Conservation (phyloP, 148 eudicot species). For the Cornus controversa region DNA sequence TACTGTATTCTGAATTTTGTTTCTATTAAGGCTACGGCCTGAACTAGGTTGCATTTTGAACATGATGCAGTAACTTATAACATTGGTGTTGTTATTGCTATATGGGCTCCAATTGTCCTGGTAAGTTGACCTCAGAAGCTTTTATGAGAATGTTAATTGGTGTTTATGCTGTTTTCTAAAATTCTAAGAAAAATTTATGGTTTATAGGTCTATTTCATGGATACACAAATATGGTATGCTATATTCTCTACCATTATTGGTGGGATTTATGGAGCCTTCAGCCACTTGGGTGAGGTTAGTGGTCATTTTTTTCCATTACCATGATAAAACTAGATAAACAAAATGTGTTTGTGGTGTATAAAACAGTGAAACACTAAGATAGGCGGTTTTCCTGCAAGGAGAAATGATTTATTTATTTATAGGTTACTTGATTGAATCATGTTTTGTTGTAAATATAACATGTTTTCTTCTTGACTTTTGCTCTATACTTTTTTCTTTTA, state of each 20-base stretch:
- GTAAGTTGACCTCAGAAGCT: slow-evolving; percentile 44
- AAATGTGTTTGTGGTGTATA: background rate
- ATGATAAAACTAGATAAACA: background rate
- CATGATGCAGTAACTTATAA: slow-evolving; percentile 68
- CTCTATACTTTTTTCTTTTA: background rate
- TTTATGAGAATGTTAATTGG: background rate
- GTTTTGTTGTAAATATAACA: background rate
- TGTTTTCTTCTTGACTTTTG: slow-evolving; percentile 16
- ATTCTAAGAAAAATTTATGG: slow-evolving; percentile 4
- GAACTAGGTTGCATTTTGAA: slow-evolving; percentile 25
- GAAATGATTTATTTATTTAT: background rate
- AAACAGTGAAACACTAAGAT: background rate
- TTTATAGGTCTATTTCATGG: slow-evolving; percentile 93
- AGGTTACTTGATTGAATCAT: background rate
- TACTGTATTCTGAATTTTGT: slow-evolving; percentile 6
- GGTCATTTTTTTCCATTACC: background rate
- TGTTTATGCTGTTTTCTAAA: slow-evolving; percentile 16
- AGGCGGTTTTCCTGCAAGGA: background rate
- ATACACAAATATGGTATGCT: slow-evolving; percentile 98
- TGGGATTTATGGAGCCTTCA: slow-evolving; percentile 96
- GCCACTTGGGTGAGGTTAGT: slow-evolving; percentile 98
- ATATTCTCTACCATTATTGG: slow-evolving; percentile 89
- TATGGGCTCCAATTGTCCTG: slow-evolving; percentile 92
- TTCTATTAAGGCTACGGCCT: slow-evolving; percentile 7
- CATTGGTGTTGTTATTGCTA: slow-evolving; percentile 72